Evolutionary conservation across 2,329 filamentous ascomycete genomes (phyloP), one percentile per base, ranked within the genome.

Genomic region (Paecilomyces niveus): DNA sequence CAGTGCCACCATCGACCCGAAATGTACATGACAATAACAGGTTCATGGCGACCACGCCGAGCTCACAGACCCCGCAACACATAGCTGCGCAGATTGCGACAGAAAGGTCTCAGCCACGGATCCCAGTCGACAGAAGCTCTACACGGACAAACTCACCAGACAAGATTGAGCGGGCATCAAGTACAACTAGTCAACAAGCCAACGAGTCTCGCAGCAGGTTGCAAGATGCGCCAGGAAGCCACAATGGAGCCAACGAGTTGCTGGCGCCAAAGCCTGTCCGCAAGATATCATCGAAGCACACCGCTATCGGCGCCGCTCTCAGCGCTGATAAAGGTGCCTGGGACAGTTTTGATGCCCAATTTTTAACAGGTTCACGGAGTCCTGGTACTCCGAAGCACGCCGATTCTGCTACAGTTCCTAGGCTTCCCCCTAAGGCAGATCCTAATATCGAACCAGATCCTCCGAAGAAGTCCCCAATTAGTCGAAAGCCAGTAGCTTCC

Each of bases 61-160:
- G 65, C 51, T 50, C 59, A 32, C 65, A 65, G 22, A 64, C 62
- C 7, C 63, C 69, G 10, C 72, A 72, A 54, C 65, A 70, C 39
- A 68, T 74, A 53, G 73, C 74, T 52, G 71, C 73, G 21, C 67
- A 70, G 53, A 62, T 74, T 24, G 72, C 74, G 31, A 70, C 67
- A 4, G 66, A 65, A 58, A 68, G 65, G 59, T 70, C 70, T 32
- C 54, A 55, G 24, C 33, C 56, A 58, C 61, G 57, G 26, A 61
- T 57, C 33, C 57, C 59, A 22, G 53, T 57, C 29, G 32, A 54
- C 45, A 18, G 54, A 21, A 35, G 29, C 50, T 53, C 55, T 15
- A 57, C 55, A 24, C 51, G 54, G 45, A 57, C 58, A 8, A 45
- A 50, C 11, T 58, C 58, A 10, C 60, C 58, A 21, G 33, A 54